Evolutionary conservation across 169 alveolate genomes (phyloP).

Genomic region (Pseudocohnilembus persalinus): DNA sequence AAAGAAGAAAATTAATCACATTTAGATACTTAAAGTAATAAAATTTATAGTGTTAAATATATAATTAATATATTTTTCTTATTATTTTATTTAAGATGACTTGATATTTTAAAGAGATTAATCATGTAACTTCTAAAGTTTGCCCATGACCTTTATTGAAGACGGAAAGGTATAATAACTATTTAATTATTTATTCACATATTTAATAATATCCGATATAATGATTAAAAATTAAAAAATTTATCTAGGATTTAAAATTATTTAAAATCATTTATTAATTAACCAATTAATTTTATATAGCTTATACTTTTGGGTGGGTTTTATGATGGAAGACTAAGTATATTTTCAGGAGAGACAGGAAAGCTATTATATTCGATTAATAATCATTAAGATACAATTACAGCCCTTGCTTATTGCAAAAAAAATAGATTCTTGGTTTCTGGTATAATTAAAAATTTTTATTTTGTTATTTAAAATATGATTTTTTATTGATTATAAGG

Average conservation of each 20-base stretch:
- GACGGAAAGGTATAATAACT: conserved; percentile 14
- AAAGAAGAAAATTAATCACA: background rate
- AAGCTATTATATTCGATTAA: background rate
- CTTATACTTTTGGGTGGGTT: conserved; percentile 29
- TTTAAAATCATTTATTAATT: conserved; percentile 8
- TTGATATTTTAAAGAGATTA: no score
- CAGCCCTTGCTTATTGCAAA: conserved; percentile 30
- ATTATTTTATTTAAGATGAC: background rate
- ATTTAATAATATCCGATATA: no score
- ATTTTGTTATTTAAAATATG: background rate
- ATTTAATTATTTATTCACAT: no score
- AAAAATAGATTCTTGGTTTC: conserved; percentile 25
- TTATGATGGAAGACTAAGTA: conserved; percentile 39
- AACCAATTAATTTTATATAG: conserved; percentile 5
- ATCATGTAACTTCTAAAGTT: conserved; percentile 12
- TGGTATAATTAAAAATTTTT: conserved; percentile 19
- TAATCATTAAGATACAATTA: conserved; percentile 29
- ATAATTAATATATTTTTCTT: no score
- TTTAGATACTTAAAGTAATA: background rate
- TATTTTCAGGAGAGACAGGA: conserved; percentile 24
- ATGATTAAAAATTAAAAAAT: no score
- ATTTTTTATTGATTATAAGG: conserved; percentile 27
- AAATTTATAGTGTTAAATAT: no score
- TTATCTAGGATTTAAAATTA: conserved; percentile 7
- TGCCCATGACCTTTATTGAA: conserved; percentile 1